These are phyloP conservation scores for Mucor irregularis DNA, from an alignment of 371 early-diverging fungal species.

Conservation along the genomic window DNA sequence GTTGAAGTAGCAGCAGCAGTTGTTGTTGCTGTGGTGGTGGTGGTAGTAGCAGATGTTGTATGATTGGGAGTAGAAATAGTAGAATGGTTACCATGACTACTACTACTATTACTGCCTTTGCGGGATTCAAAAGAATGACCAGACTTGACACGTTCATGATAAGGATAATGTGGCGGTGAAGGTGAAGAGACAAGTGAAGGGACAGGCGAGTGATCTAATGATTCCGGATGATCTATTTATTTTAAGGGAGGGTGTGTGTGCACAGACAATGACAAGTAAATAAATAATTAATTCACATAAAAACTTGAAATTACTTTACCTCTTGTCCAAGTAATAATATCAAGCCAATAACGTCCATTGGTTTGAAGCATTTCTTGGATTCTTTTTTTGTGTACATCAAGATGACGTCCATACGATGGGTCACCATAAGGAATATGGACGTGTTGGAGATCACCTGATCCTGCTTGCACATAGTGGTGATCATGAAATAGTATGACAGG, in stretches of 20 bases:
- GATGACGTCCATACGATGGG: slow-evolving; percentile 25
- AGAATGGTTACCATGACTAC: too few species aligned
- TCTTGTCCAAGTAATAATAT: slow-evolving; percentile 31
- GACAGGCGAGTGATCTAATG: slow-evolving; percentile 32
- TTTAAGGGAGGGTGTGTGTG: too few species aligned
- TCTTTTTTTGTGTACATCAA: slow-evolving; percentile 28
- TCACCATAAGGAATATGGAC: slow-evolving; percentile 35
- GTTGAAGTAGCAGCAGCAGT: slow-evolving; percentile 4
- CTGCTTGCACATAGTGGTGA: slow-evolving; percentile 33
- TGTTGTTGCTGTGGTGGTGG: slow-evolving; percentile 12
- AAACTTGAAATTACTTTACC: slow-evolving; percentile 10
- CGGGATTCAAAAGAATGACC: too few species aligned
- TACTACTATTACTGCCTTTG: too few species aligned
- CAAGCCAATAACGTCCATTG: slow-evolving; percentile 37
- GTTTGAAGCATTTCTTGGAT: slow-evolving; percentile 36
- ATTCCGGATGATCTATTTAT: slow-evolving; percentile 26
- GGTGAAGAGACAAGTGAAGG: slow-evolving; percentile 36
- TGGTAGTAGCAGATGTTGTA: too few species aligned
- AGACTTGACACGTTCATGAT: not conserved
- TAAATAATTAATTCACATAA: not conserved
- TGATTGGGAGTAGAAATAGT: slow-evolving; percentile 2
- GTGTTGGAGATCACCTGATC: slow-evolving; percentile 35
- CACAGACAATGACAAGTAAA: slow-evolving; percentile 11
- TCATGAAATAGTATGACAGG: slow-evolving; percentile 45
- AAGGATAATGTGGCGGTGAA: slow-evolving; percentile 22